These are phyloP conservation scores for Apophysomyces elegans DNA, from an alignment of 371 early-diverging fungal species.

Conservation along the genomic window DNA sequence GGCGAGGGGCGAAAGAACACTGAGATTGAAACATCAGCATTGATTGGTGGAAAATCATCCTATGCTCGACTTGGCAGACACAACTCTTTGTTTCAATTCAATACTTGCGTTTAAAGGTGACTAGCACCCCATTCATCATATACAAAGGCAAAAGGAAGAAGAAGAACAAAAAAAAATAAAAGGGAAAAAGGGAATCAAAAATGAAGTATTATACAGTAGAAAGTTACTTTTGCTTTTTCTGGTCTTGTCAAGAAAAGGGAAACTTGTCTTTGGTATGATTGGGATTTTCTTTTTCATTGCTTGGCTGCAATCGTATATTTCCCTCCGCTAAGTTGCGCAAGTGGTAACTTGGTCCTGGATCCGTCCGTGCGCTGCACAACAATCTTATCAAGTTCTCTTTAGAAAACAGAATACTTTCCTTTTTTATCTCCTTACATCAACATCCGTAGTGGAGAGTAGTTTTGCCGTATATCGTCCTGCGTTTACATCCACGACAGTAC, in stretches of 20 bases:
- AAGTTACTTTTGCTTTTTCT: neutral
- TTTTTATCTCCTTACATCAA: conserved; percentile 20
- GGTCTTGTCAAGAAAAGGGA: neutral
- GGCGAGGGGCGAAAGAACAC: too few species aligned
- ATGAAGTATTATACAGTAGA: conserved; percentile 1
- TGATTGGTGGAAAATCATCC: too few species aligned
- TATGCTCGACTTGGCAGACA: too few species aligned
- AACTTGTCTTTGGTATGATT: neutral
- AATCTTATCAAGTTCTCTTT: conserved; percentile 19
- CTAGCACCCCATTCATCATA: too few species aligned
- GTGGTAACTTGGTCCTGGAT: conserved; percentile 31
- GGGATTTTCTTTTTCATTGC: conserved; percentile 1
- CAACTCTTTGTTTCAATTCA: too few species aligned
- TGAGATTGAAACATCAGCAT: too few species aligned
- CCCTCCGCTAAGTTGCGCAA: conserved; percentile 25
- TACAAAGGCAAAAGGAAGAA: too few species aligned
- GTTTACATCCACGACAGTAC: conserved; percentile 34
- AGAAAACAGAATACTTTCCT: neutral
- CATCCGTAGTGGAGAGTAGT: conserved; percentile 25
- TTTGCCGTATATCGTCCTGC: conserved; percentile 35
- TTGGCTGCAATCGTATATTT: conserved; percentile 34
- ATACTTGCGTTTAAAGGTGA: too few species aligned
- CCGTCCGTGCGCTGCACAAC: conserved; percentile 35
- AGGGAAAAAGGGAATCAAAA: neutral
- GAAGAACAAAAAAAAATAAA: too few species aligned